phyloP scores from a whole-genome alignment of 1,284 basidiomycete species.

The Paramarasmius palmivorus region DNA sequence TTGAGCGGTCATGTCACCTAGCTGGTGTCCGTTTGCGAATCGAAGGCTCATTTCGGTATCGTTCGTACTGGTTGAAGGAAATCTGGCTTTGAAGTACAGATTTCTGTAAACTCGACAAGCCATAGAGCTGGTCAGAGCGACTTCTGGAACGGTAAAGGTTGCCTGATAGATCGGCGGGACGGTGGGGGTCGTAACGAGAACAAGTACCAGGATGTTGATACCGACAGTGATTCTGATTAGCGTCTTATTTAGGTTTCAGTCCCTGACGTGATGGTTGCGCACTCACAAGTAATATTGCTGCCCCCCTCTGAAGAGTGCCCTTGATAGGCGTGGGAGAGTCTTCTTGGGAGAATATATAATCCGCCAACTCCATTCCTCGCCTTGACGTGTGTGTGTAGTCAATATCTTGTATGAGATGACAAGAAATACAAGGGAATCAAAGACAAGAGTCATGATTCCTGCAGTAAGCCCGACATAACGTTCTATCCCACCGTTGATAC shows the following conservation, averaged over 20 bases:
- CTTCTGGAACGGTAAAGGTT: conserved; percentile 19
- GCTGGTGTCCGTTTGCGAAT: no score
- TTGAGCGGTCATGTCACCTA: no score
- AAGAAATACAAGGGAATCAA: conserved; percentile 28
- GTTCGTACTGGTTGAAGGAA: no score
- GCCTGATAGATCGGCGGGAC: conserved; percentile 13
- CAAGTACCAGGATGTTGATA: conserved; percentile 10
- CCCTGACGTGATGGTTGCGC: neutral
- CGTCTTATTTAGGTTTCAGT: neutral
- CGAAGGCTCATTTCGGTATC: no score
- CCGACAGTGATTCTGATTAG: conserved; percentile 14
- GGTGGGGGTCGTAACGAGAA: conserved; percentile 9
- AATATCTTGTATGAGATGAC: conserved; percentile 26
- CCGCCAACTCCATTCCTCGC: neutral
- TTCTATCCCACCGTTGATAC: conserved; percentile 13
- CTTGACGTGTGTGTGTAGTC: conserved; percentile 10
- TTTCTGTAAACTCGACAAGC: conserved; percentile 33
- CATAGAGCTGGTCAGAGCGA: conserved; percentile 30
- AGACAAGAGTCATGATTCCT: conserved; percentile 22
- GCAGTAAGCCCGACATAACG: conserved; percentile 22
- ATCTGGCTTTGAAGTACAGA: conserved; percentile 1
- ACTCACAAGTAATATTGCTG: conserved; percentile 30
- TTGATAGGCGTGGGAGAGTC: conserved; percentile 26
- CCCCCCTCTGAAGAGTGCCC: conserved; percentile 26
- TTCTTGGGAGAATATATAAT: neutral